These are phyloP conservation scores for Leccinum obscurum DNA, from an alignment of 768 basidiomycete genomes.

Conservation along the genomic window DNA sequence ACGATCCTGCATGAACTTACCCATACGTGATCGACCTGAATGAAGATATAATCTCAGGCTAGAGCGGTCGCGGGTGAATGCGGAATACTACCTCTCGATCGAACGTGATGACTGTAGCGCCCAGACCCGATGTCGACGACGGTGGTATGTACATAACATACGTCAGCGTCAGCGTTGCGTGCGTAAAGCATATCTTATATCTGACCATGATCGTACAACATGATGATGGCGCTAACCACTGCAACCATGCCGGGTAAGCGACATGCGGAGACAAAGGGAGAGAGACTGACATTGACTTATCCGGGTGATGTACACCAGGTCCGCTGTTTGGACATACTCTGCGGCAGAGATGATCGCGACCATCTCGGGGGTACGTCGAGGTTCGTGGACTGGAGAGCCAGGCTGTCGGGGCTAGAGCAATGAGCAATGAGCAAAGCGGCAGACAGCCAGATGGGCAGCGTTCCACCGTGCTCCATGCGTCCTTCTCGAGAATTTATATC, in stretches of 20 bases:
- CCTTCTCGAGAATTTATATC: background rate
- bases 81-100: conserved; percentile 15
- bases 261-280: background rate
- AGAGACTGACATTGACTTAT: conserved; percentile 13
- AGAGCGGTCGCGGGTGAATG: background rate
- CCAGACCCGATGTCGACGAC: background rate
- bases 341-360: background rate
- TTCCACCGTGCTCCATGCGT: background rate
- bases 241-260: background rate
- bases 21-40: conserved; percentile 23
- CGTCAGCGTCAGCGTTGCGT: background rate
- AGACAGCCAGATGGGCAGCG: background rate
- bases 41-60: background rate
- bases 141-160: background rate
- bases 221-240: conserved; percentile 4
- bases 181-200: background rate
- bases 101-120: conserved; percentile 15
- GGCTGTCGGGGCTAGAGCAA: background rate
- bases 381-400: background rate
- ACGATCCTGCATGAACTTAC: conserved; percentile 5
- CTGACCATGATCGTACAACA: conserved; percentile 26
- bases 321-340: background rate
- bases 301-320: conserved; percentile 6
- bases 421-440: background rate
- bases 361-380: background rate